Percentiles rank a stretch among this genome's conserved stretches.
These are phyloP conservation scores for Poa pratensis DNA, from an alignment of 176 grass and related monocot species.

Conservation along the genomic window DNA sequence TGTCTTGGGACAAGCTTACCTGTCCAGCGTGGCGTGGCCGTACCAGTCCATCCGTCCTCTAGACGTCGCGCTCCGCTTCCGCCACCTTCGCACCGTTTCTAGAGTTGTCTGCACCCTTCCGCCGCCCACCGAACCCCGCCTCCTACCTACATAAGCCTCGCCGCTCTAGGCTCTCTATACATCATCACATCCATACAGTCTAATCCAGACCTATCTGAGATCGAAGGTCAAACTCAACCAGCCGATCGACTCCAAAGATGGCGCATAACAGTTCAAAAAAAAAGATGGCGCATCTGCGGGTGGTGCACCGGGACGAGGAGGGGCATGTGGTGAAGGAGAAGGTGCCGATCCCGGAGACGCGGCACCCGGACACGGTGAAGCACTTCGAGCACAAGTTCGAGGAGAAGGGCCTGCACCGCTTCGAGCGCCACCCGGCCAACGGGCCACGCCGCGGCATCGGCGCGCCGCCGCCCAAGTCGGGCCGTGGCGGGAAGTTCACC, in stretches of 20 bases:
- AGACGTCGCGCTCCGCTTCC: too few relatives aligned
- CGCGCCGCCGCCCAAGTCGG: slow-evolving; percentile 65
- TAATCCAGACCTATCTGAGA: neutral
- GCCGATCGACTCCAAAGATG: neutral
- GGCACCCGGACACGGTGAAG: slow-evolving; percentile 48
- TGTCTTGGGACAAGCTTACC: too few relatives aligned
- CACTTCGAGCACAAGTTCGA: slow-evolving; percentile 80
- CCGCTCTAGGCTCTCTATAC: too few relatives aligned
- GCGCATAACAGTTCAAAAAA: too few relatives aligned
- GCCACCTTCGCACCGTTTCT: too few relatives aligned
- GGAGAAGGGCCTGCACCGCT: slow-evolving; percentile 67
- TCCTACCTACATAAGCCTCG: too few relatives aligned
- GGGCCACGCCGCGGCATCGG: slow-evolving; percentile 63
- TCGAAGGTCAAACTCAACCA: neutral
- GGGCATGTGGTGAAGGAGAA: slow-evolving; percentile 60
- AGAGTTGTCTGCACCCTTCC: too few relatives aligned
- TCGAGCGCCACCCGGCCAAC: slow-evolving; percentile 72
- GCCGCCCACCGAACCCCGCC: too few relatives aligned
- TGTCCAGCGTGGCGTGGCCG: too few relatives aligned
- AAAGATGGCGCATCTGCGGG: slow-evolving; percentile 34
- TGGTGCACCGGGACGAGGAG: slow-evolving; percentile 73
- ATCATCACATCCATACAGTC: too few relatives aligned
- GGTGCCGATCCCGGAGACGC: slow-evolving; percentile 51
- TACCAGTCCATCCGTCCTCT: too few relatives aligned
- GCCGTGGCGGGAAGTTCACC: slow-evolving; percentile 84